Base-by-base conservation (phyloP, 345 rosid genomes). In the Ceriops tagal region DNA sequence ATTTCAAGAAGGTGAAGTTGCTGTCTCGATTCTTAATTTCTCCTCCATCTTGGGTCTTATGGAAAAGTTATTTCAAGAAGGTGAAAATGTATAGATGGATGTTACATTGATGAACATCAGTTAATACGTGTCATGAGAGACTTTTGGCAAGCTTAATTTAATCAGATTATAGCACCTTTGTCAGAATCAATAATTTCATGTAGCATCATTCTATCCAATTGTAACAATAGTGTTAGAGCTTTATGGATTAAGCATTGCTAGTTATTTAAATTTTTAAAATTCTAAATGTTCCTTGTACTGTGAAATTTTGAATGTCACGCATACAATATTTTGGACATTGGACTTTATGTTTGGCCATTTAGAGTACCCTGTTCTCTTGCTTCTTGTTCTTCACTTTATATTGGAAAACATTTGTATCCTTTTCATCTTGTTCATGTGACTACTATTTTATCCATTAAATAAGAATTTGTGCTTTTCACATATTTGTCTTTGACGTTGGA, bases 1-100 rank as follows among this genome's bases (percentile, higher is more conserved):
- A 61, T 69, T 67, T 78, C 79, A 4, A 88, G 76, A 82, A 92
- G 91, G 98, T 88, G 58, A n/a, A 49, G 53, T 66, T 19, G 21
- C 62, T 47, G 46, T 69, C 6, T 20, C 15, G 28, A 61, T 56
- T 72, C n/a, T 28, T 53, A 39, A 31, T 20, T 18, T 5, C 28
- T 58, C 30, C 59, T 16, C 37, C 62, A 28, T 57, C n/a, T 24
- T 46, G 9, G 30, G 58, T 46, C 9, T 4, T 19, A 35, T 37
- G 24, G 13, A 34, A 47, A 34, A 70, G 26, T 24, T 24, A 24
- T 24, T 24, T 24, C 26, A 24, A 24, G 26, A 24, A 24, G 26
- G 26, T 24, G 13, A 34, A 47, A 34, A 70, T 22, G 22, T 19
- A 24, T 51, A 34, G 51, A 34, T 32, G 31, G 22, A 2, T 21